These are phyloP conservation scores for Neopestalotiopsis sp. DNA, from an alignment of 2,329 filamentous ascomycete genomes.

Conservation along the genomic window DNA sequence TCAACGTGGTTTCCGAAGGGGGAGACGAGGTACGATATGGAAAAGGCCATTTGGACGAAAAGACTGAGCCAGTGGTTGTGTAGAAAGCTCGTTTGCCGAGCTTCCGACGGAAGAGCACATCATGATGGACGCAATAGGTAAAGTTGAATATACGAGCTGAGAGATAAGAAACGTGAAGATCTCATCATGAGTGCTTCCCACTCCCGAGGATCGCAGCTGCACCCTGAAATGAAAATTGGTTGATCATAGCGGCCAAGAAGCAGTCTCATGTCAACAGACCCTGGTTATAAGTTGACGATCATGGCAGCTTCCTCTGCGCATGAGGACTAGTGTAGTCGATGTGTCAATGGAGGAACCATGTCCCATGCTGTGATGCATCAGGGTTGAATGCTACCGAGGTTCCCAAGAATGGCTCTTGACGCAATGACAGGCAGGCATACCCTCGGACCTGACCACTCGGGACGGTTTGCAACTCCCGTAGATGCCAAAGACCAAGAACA, in stretches of 20 bases:
- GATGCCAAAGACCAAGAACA: not conserved
- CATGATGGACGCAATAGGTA: not conserved
- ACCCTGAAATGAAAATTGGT: not conserved
- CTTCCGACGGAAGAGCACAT: not conserved
- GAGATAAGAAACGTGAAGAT: not conserved
- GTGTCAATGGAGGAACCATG: not conserved
- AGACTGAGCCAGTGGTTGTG: not conserved
- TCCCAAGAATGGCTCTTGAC: not conserved
- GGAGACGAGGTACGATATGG: not conserved
- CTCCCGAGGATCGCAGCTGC: too few relatives aligned
- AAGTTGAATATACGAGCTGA: not conserved
- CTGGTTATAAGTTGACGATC: not conserved
- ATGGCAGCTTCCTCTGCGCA: not conserved
- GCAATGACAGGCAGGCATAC: not conserved
- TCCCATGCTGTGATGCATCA: not conserved
- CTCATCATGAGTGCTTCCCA: not conserved
- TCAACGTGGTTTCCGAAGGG: not conserved
- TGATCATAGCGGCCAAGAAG: too few relatives aligned
- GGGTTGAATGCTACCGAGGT: not conserved
- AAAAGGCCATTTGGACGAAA: slow-evolving; percentile 6
- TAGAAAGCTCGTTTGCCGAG: not conserved
- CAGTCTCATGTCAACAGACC: not conserved
- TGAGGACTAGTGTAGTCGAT: not conserved
- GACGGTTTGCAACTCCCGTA: not conserved
- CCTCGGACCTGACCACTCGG: not conserved